phyloP scores from a whole-genome alignment of 441 rosid genomes.

The Brassica balearica region DNA sequence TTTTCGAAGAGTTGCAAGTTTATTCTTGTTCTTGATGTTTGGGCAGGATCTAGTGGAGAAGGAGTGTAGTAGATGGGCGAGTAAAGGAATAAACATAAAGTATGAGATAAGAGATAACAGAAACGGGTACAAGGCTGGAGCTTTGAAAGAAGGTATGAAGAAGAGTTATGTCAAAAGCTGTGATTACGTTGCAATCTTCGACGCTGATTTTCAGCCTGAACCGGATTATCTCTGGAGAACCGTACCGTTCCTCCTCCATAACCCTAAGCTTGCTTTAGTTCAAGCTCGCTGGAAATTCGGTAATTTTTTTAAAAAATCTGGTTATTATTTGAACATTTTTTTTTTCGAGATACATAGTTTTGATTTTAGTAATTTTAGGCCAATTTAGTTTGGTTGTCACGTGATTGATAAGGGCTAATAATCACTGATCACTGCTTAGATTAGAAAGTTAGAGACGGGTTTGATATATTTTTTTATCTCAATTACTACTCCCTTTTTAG shows the following conservation, averaged over 20 bases:
- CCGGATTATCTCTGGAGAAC: constrained; percentile 88
- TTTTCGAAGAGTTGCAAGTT: too few species aligned
- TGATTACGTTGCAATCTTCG: constrained; percentile 90
- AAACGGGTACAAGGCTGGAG: too few species aligned
- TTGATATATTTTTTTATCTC: constrained; percentile 9
- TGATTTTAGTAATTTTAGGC: too few species aligned
- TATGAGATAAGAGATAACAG: too few species aligned
- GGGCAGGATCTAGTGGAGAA: too few species aligned
- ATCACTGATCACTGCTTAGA: constrained; percentile 5
- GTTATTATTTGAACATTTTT: neutral
- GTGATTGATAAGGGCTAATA: constrained; percentile 25
- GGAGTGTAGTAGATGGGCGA: too few species aligned
- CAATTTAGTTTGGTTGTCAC: neutral
- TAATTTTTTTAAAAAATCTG: constrained; percentile 34
- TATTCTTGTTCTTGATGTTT: too few species aligned
- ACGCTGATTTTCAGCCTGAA: constrained; percentile 95
- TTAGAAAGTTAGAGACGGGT: constrained; percentile 12
- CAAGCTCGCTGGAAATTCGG: constrained; percentile 99
- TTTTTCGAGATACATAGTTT: too few species aligned
- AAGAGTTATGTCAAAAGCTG: constrained; percentile 42
- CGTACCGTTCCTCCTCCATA: constrained; percentile 77
- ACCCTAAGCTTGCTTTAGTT: constrained; percentile 78
- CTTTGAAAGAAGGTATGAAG: too few species aligned
- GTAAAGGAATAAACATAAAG: too few species aligned
- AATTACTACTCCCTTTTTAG: constrained; percentile 34